Conservation (phyloP, 345 rosid species). For the Salix purpurea region DNA sequence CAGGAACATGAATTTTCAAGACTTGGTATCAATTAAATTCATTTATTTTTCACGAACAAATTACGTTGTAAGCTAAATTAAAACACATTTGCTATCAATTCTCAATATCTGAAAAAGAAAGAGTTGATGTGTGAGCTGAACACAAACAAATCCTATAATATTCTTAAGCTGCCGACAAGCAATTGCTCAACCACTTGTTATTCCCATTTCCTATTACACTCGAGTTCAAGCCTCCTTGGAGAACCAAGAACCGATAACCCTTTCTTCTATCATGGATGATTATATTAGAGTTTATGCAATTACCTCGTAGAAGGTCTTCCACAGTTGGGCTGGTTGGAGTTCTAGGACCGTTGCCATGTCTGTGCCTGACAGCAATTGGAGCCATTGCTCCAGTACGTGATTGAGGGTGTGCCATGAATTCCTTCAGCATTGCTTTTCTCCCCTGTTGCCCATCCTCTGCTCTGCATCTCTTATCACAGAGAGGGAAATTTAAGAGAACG, state of each 20-base stretch:
- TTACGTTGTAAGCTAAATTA: neutral
- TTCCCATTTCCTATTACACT: neutral
- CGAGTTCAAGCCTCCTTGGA: neutral
- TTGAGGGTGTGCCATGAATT: constrained; percentile 11
- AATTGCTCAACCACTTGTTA: neutral
- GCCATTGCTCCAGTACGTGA: constrained; percentile 23
- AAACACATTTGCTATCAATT: neutral
- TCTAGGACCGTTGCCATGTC: constrained; percentile 30
- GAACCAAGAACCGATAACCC: neutral
- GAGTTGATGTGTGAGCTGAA: neutral
- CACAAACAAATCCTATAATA: neutral
- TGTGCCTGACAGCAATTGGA: constrained; percentile 30
- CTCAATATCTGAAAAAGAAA: neutral
- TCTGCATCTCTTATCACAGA: constrained; percentile 1
- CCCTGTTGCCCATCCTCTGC: constrained; percentile 12
- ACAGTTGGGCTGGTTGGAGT: constrained; percentile 33
- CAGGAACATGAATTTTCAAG: neutral
- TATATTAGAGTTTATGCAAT: neutral
- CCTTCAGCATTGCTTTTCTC: constrained; percentile 6
- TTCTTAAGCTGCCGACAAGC: neutral
- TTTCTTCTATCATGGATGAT: neutral
- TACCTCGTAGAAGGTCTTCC: constrained; percentile 54
- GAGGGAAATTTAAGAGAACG: constrained; percentile 22
- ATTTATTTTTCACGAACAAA: neutral
- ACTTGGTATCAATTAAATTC: neutral